Base-by-base conservation (phyloP, 371 early-diverging fungal genomes). In the Apophysomyces trapeziformis region DNA sequence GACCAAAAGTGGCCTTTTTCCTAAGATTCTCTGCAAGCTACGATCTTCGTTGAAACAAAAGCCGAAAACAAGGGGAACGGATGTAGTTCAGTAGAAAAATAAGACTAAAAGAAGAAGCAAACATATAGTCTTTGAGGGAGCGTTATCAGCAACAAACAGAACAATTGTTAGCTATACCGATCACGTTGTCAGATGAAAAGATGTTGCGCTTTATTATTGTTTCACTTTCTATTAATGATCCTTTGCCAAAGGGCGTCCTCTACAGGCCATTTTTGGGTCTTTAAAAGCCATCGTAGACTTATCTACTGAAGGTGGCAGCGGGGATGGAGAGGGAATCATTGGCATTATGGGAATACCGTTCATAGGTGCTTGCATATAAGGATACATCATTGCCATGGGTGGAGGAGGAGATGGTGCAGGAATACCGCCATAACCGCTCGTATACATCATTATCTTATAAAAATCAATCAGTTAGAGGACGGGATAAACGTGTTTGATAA, bases 361-460 rank as follows among this genome's bases (percentile, higher is more conserved):
- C 68, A 72, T 65, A 64, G 72, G 67, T 0, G 70, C 66, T 7
- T 63, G 61, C 75, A 77, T 70, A 47, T 63, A 62, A 37, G 69
- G 73, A 44, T 71, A 65, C 65, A 76, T 69, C 44, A 69, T 65
- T 6, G 73, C 63, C 66, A 74, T 68, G 37, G 72, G 68, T 58
- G 71, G 65, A 58, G 44, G 44, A 5, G 47, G 39, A 16, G 64
- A 60, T 18, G 64, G 65, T 2, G 43, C 35, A 7, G 65, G 62
- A 57, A 65, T 64, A 54, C 65, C 65, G 18, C 66, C 54, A 38
- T 69, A 75, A 2, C 78, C 76, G 61, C 70, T 77, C n/a, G 73
- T 69, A 69, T 75, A 79, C 46, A 81, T 64, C 75, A 81, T 78
- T 68, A 82, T 78, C 74, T 77, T 26, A 3, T 3, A 26, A 26